phyloP scores from a whole-genome alignment of 2,329 filamentous ascomycete species.

The Talaromyces islandicus region DNA sequence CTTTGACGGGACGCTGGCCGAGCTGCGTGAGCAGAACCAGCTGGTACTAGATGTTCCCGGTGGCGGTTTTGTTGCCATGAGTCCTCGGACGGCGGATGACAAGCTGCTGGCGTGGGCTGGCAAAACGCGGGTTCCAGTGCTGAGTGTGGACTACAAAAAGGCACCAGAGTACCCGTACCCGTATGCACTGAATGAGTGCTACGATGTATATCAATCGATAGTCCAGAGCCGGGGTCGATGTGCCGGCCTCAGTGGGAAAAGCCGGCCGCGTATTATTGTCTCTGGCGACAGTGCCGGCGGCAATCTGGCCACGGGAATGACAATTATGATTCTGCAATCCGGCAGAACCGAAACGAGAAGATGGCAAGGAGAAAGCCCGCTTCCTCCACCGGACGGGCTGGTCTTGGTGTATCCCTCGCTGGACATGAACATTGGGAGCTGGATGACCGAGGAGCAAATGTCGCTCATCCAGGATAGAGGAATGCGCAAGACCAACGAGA shows the following conservation, averaged over 20 bases:
- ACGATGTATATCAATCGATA: conserved; percentile 74
- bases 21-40: conserved; percentile 68
- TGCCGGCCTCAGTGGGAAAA: conserved; percentile 64
- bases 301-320: conserved; percentile 72
- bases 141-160: conserved; percentile 88
- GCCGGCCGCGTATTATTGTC: conserved; percentile 62
- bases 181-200: conserved; percentile 80
- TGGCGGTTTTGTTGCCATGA: conserved; percentile 95
- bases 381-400: conserved; percentile 73
- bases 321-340: conserved; percentile 83
- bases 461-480: conserved; percentile 79
- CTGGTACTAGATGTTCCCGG: conserved; percentile 86
- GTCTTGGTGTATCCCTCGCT: conserved; percentile 83
- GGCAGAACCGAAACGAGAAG: conserved; percentile 52
- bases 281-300: conserved; percentile 78
- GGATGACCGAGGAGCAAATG: conserved; percentile 99
- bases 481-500: conserved; percentile 69
- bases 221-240: conserved; percentile 67
- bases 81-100: conserved; percentile 88
- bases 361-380: conserved; percentile 51
- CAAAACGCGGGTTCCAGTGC: conserved; percentile 76
- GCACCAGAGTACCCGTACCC: conserved; percentile 81
- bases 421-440: conserved; percentile 96
- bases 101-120: conserved; percentile 89
- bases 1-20: conserved; percentile 78